Evolutionary conservation across 768 basidiomycete genomes (phyloP), one percentile per base, ranked within the genome.

Genomic region (Kondoa malvinella): DNA sequence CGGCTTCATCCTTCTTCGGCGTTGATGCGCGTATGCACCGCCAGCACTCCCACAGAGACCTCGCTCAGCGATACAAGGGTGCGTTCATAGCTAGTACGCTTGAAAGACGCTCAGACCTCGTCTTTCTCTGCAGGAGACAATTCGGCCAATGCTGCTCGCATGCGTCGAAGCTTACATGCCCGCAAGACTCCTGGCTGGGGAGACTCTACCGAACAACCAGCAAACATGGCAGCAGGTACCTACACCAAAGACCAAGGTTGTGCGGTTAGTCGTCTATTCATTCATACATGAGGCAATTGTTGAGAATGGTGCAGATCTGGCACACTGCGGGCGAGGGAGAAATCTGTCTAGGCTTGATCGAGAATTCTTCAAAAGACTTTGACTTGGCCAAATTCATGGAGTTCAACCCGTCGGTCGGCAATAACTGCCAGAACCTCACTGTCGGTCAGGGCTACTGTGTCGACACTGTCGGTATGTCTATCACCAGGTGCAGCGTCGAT

Each of bases 311-410:
- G 58, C 25, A 63, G 61, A 33, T 63, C n/a, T 63, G 61, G 61
- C 61, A 63, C 61, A 63, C 61, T 16, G 61, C 31, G 14, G 17
- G 17, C 3, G 61, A 63, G 16, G 61, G 61, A 16, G 61, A 63
- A 63, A 29, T 63, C 61, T 63, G 61, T 29, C n/a, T 63, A 8
- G 61, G 61, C 12, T 29, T 63, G 3, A 63, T 63, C 32, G 61
- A 63, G 8, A 63, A 63, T 26, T 63, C 61, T 33, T 63, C 61
- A 17, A n/a, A 3, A 3, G 15, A 17, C 3, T 63, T 63, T 29
- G 33, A 27, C 32, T 21, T 63, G 61, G 32, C 27, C 61, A 32
- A 31, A 8, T 63, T 63, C 61, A 16, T 63, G 29, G 8, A 63
- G n/a, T 30, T 29, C 27, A 63, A 63, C 61, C 61, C 61, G 4